Evolutionary conservation across 1,284 basidiomycete species (phyloP).

Genomic region (Vanrija sp.): DNA sequence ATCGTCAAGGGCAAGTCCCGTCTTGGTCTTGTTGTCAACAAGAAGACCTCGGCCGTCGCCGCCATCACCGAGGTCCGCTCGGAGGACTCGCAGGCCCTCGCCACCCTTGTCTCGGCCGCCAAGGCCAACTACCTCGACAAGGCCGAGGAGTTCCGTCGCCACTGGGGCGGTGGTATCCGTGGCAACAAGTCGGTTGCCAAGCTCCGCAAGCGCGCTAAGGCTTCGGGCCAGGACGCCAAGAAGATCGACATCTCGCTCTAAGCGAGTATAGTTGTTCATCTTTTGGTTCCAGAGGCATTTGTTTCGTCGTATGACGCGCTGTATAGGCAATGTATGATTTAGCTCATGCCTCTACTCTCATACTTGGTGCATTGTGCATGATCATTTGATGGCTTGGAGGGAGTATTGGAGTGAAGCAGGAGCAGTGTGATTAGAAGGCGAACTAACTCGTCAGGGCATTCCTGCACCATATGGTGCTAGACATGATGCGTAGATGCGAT

Average conservation of each 20-base stretch:
- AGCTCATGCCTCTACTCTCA: no score
- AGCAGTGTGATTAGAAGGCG: no score
- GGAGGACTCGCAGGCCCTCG: conserved; percentile 90
- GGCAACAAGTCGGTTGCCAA: conserved; percentile 87
- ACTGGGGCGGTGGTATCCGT: conserved; percentile 95
- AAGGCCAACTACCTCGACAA: conserved; percentile 99
- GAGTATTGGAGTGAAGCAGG: no score
- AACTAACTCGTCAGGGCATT: no score
- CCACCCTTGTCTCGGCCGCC: conserved; percentile 85
- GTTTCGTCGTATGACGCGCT: not conserved
- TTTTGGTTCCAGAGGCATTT: not conserved
- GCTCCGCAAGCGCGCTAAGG: conserved; percentile 92
- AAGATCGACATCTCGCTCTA: conserved; percentile 48
- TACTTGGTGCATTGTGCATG: no score
- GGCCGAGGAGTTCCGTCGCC: conserved; percentile 83
- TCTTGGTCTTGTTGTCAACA: conserved; percentile 65
- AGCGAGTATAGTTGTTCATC: conserved; percentile 5
- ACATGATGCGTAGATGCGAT: no score
- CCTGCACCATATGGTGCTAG: no score
- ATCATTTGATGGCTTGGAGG: no score
- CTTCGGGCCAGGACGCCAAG: conserved; percentile 51
- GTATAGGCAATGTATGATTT: no score
- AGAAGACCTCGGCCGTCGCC: conserved; percentile 93
- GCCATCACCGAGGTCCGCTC: conserved; percentile 87
- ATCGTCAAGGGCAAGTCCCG: conserved; percentile 97